Base-by-base conservation (phyloP, 768 basidiomycete genomes). In the Lentinula aciculospora region DNA sequence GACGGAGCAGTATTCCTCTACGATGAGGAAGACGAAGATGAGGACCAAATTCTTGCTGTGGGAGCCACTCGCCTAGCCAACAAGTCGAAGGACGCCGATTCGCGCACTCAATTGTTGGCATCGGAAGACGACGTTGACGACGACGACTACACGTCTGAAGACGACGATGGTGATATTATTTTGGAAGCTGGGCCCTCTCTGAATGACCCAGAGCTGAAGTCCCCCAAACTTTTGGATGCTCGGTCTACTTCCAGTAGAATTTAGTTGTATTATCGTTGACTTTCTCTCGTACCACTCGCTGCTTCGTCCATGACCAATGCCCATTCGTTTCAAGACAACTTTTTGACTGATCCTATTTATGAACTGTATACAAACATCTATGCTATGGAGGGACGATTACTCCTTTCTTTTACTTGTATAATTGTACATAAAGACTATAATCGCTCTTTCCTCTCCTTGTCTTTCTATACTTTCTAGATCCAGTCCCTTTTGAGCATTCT, bases 101-200 rank as follows among this genome's bases (percentile, higher is more conserved):
- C 67, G 40, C 64, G 72, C 36, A 54, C 65, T 31, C 49, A 67
- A 36, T 63, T 77, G 54, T 66, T 55, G 28, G 15, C 54, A 6
- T 13, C 68, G 25, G 74, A 71, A 59, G 68, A 61, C 17, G 77
- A 78, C 34, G 71, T 69, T 15, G 73, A 74, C 9, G 64, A 64
- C 60, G 69, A 71, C 28, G 75, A 76, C 39, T 72, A 76, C 39
- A 71, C 73, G 28, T 69, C 76, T 13, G 68, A 74, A 17, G 82
- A 82, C 34, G 77, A 79, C 28, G 87, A 89, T 62, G 82, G 79
- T 19, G 88, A 91, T 62, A 70, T 91, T 23, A 87, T 91, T 64
- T 71, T 91, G 64, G 89, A 89, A 71, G 80, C 86, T 19, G 89
- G 89, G 1, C 88, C 89, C 3, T 78, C 81, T n/a, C 68, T 81